These are phyloP conservation scores for Aspergillus persii DNA, from an alignment of 2,329 filamentous ascomycete species.

Conservation along the genomic window DNA sequence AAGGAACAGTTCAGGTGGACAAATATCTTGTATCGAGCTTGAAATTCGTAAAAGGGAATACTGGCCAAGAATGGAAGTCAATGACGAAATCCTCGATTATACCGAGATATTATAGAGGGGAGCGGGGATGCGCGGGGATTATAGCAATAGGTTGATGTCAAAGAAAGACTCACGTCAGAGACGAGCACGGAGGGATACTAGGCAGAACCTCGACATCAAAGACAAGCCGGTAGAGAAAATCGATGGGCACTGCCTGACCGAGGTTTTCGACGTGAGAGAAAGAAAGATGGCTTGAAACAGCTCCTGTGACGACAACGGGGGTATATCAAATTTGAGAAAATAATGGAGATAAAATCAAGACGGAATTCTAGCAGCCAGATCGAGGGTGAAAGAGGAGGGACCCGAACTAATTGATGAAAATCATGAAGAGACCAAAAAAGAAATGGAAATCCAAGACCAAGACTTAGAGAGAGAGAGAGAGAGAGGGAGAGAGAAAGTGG, in stretches of 20 bases:
- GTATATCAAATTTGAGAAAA: neutral
- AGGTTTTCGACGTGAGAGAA: neutral
- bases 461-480: conserved; percentile 3
- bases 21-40: neutral
- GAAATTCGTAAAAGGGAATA: neutral
- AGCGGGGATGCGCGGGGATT: neutral
- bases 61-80: neutral
- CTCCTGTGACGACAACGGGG: neutral
- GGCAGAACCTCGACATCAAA: neutral
- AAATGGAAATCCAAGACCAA: conserved; percentile 7
- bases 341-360: neutral
- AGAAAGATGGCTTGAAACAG: too few species aligned
- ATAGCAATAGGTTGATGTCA: neutral
- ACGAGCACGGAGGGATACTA: neutral
- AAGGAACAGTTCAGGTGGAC: neutral
- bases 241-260: neutral
- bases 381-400: conserved; percentile 1
- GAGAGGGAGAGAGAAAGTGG: neutral
- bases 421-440: neutral
- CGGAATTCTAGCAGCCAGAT: neutral
- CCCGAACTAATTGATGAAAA: conserved; percentile 4
- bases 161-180: neutral
- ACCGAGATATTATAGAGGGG: neutral
- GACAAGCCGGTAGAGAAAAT: neutral
- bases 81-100: neutral